Conservation (phyloP, 2,329 filamentous ascomycete genomes). For the Paracoccidioides brasiliensis region DNA sequence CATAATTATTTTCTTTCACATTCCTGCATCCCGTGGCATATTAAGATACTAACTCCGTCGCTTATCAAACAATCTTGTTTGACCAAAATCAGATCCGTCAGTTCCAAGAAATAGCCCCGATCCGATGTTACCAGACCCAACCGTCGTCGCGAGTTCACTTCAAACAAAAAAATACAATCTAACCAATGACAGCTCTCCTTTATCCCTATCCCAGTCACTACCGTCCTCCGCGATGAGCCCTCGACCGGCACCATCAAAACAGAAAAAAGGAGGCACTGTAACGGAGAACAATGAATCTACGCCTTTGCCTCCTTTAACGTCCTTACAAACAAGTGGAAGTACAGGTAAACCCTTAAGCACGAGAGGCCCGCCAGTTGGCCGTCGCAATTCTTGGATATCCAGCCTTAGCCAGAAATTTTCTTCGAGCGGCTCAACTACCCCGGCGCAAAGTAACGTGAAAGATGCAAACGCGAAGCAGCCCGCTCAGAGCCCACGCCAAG, state of each 20-base stretch:
- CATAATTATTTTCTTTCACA: background rate
- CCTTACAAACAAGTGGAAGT: background rate
- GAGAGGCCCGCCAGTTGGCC: slow-evolving; percentile 26
- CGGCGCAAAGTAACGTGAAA: slow-evolving; percentile 24
- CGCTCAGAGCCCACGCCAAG: slow-evolving; percentile 19
- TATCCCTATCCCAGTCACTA: background rate
- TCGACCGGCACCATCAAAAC: slow-evolving; percentile 1
- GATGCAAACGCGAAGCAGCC: slow-evolving; percentile 19
- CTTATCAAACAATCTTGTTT: slow-evolving; percentile 21
- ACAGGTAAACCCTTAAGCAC: slow-evolving; percentile 5
- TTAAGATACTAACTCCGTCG: slow-evolving; percentile 4
- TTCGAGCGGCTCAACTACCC: slow-evolving; percentile 33
- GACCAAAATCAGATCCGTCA: slow-evolving; percentile 25
- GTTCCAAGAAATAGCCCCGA: slow-evolving; percentile 1
- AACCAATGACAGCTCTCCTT: background rate
- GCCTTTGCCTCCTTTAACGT: background rate
- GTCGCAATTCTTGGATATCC: slow-evolving; percentile 79
- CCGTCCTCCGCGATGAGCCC: background rate
- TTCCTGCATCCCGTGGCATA: background rate
- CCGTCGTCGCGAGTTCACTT: background rate
- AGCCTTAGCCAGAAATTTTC: slow-evolving; percentile 90
- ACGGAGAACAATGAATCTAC: background rate
- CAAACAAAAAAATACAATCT: background rate
- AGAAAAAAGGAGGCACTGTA: background rate
- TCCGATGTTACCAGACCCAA: background rate